Evolutionary conservation across 2,329 filamentous ascomycete species (phyloP).

Genomic region (Cadophora sp.): DNA sequence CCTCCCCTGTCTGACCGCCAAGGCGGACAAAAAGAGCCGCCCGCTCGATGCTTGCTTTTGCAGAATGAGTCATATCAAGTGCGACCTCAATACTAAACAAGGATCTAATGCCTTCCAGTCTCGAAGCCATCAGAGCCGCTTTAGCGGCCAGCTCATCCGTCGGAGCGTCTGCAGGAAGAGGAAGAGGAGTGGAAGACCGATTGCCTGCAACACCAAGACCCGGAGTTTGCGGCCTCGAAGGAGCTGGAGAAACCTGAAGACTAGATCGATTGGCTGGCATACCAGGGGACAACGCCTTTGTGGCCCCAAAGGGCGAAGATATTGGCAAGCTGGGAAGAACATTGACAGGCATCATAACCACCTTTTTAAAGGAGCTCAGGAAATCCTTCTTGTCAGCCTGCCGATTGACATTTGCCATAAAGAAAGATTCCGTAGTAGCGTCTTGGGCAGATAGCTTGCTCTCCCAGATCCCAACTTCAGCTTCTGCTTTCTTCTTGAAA

Average conservation of each 20-base stretch:
- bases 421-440: slow-evolving; percentile 88
- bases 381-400: slow-evolving; percentile 98
- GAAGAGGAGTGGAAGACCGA: slow-evolving; percentile 40
- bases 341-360: slow-evolving; percentile 98
- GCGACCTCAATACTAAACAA: slow-evolving; percentile 97
- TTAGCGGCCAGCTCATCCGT: slow-evolving; percentile 94
- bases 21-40: slow-evolving; percentile 83
- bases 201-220: slow-evolving; percentile 46
- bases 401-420: slow-evolving; percentile 93
- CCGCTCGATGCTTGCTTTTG: slow-evolving; percentile 86
- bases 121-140: slow-evolving; percentile 95
- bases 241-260: slow-evolving; percentile 44
- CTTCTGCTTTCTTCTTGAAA: slow-evolving; percentile 79
- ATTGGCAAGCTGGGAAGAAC: slow-evolving; percentile 76
- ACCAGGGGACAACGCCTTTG: slow-evolving; percentile 31
- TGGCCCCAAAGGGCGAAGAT: slow-evolving; percentile 59
- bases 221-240: slow-evolving; percentile 59
- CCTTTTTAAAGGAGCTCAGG: slow-evolving; percentile 94
- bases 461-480: slow-evolving; percentile 85
- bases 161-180: slow-evolving; percentile 70
- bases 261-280: slow-evolving; percentile 20
- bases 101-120: slow-evolving; percentile 91
- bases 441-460: slow-evolving; percentile 91
- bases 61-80: slow-evolving; percentile 84
- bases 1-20: slow-evolving; percentile 79